These are phyloP conservation scores for Backusella morwellensis DNA, from an alignment of 192 early-diverging fungal genomes.

Conservation along the genomic window DNA sequence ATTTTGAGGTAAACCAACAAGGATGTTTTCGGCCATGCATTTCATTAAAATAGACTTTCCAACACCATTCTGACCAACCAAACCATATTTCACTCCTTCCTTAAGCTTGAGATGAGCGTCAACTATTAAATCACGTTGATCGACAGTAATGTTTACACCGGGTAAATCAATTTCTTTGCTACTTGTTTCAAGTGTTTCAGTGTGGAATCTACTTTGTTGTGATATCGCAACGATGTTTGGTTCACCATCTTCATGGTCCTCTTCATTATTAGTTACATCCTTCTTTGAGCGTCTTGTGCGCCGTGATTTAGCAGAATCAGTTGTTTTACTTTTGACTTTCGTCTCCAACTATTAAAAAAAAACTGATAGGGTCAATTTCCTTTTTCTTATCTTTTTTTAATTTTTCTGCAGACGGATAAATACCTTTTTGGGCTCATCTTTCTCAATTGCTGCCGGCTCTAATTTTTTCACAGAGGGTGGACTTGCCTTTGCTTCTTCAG, in stretches of 20 bases:
- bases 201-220: slow-evolving; percentile 84
- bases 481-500: background rate
- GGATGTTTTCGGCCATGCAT: slow-evolving; percentile 54
- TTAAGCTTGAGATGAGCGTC: slow-evolving; percentile 79
- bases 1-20: slow-evolving; percentile 85
- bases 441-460: background rate
- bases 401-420: background rate
- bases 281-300: slow-evolving; percentile 21
- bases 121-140: slow-evolving; percentile 64
- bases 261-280: slow-evolving; percentile 19
- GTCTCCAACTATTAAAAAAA: background rate
- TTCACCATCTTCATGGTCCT: slow-evolving; percentile 25
- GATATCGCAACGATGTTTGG: slow-evolving; percentile 65
- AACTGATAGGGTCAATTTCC: background rate
- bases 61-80: slow-evolving; percentile 76
- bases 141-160: slow-evolving; percentile 74
- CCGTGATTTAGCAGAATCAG: slow-evolving; percentile 7
- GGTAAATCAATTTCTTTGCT: slow-evolving; percentile 81
- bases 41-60: slow-evolving; percentile 73
- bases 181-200: slow-evolving; percentile 73
- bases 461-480: background rate
- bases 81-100: slow-evolving; percentile 72
- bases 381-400: background rate
- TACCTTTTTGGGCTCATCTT: slow-evolving; percentile 4
- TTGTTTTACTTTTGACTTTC: background rate